Evolutionary conservation across 768 basidiomycete genomes (phyloP), one percentile per base, ranked within the genome.

Genomic region (Chiua virens): DNA sequence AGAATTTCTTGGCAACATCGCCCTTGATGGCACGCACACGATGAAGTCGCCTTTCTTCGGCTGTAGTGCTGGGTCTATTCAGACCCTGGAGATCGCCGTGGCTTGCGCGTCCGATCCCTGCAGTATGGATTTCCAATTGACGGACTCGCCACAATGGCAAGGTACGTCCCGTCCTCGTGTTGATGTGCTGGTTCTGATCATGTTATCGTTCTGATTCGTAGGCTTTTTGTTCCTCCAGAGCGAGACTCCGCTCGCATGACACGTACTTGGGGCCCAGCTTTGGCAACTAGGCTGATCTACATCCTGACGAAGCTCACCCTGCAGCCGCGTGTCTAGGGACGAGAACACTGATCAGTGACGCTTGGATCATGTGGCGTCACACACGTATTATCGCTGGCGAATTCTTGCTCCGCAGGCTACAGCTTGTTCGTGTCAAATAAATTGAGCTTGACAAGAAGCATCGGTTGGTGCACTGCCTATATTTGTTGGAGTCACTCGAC

Each of bases 81-180:
- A 61, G 46, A 61, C 53, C 18, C 50, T 62, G 11, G 61, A 62
- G 45, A 54, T 62, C 32, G 55, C 58, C 32, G n/a, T 62, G 30
- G 58, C 53, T 4, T 61, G 61, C 34, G 21, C 46, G 11, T 61
- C 58, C 4, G 62, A 61, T 22, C 58, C 62, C 13, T 62, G 61
- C 49, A 47, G 54, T 11, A 49, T 64, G 58, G 61, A 64, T 30
- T 61, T 64, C 23, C 48, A 48, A 7, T 50, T 62, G 10, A 57
- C 21, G 8, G 45, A 27, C 23, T 54, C 50, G n/a, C 62, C 58
- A 13, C 52, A 38, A 23, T 56, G 47, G 20, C 61, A 64, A 61
- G 61, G 61, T 61, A 45, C 30, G n/a, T 4, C 11, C 8, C 20
- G 11, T 30, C 44, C 42, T 37, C 27, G 32, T 50, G 41, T 52